These are phyloP conservation scores for Cystobasidium pallidum DNA, from an alignment of 1,284 basidiomycete species.

Conservation along the genomic window DNA sequence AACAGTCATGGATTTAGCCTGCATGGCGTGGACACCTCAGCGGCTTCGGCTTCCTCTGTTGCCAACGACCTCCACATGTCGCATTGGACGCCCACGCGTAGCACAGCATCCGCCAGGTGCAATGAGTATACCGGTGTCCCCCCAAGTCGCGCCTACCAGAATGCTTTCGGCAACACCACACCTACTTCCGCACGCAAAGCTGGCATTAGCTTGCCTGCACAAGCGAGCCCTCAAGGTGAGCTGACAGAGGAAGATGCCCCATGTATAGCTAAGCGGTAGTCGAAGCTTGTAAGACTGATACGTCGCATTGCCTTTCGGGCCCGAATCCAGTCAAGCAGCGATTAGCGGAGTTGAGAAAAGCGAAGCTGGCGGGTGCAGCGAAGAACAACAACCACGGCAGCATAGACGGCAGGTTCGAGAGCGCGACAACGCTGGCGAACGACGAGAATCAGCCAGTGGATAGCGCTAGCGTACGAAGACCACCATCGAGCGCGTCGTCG, in stretches of 20 bases:
- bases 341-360: constrained; percentile 34
- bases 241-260: neutral
- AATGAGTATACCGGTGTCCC: neutral
- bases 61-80: constrained; percentile 1
- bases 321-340: constrained; percentile 16
- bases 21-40: too few relatives aligned
- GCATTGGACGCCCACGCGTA: neutral
- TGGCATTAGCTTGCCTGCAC: constrained; percentile 11
- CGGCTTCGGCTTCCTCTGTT: neutral
- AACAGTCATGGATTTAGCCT: too few relatives aligned
- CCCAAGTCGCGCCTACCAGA: constrained; percentile 4
- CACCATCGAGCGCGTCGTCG: constrained; percentile 10
- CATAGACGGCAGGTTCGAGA: neutral
- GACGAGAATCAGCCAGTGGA: neutral
- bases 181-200: constrained; percentile 2
- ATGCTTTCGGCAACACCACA: constrained; percentile 11
- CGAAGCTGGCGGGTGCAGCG: constrained; percentile 29
- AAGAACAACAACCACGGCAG: neutral
- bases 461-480: constrained; percentile 9
- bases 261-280: neutral
- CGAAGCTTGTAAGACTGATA: neutral
- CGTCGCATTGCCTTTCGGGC: neutral
- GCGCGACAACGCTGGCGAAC: neutral
- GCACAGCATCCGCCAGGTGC: neutral
- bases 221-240: constrained; percentile 32